Evolutionary conservation across 139 green algal genomes (phyloP).

Genomic region (Coccomyxa sp.): DNA sequence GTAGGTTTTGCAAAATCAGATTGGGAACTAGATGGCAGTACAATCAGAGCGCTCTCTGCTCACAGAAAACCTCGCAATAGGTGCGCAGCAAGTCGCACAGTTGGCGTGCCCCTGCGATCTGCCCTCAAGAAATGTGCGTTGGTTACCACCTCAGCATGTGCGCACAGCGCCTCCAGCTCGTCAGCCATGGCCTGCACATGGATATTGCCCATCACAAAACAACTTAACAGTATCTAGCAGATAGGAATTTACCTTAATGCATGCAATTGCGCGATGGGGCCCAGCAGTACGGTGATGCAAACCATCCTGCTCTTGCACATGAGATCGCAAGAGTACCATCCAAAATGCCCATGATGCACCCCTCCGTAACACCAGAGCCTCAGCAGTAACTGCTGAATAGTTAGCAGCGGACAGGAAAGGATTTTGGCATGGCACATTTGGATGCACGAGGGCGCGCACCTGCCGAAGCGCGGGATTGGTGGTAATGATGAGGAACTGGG

Average conservation of each 20-base stretch:
- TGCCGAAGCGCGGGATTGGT: conserved; percentile 9
- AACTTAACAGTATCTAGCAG: not conserved
- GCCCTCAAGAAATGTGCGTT: not conserved
- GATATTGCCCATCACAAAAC: not conserved
- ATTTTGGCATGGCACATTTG: not conserved
- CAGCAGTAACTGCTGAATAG: too few relatives aligned
- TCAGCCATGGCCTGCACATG: conserved; percentile 1
- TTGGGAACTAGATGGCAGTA: too few relatives aligned
- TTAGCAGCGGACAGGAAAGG: too few relatives aligned
- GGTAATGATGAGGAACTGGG: conserved; percentile 32
- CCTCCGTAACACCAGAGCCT: too few relatives aligned
- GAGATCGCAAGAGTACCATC: not conserved
- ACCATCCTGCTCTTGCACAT: not conserved
- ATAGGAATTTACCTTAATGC: not conserved
- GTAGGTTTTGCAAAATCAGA: too few relatives aligned
- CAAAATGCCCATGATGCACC: not conserved
- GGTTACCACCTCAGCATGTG: not conserved
- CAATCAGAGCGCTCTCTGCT: not conserved
- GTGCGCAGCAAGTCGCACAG: not conserved
- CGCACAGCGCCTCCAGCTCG: not conserved
- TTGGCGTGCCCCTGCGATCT: not conserved
- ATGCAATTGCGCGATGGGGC: not conserved
- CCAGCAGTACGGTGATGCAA: not conserved
- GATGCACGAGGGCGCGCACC: not conserved
- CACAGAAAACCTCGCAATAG: not conserved